These are phyloP conservation scores for Nymphaea colorata DNA, from an alignment of 164 flowering plant species.

Conservation along the genomic window DNA sequence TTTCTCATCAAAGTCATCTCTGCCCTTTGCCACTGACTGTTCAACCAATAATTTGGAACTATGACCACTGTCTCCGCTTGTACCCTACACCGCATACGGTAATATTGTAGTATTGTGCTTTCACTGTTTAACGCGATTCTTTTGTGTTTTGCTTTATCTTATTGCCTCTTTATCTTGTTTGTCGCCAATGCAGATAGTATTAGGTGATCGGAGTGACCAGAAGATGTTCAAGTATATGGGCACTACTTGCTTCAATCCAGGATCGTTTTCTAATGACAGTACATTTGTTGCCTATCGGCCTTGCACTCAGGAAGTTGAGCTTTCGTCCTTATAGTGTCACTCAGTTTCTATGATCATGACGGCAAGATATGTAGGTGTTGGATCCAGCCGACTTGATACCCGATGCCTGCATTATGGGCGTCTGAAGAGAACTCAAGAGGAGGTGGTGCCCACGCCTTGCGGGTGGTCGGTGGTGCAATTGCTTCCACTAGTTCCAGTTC, in stretches of 20 bases:
- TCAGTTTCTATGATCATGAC: neutral
- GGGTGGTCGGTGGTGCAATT: neutral
- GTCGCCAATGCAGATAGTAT: conserved; percentile 52
- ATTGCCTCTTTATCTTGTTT: neutral
- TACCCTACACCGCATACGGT: conserved; percentile 97
- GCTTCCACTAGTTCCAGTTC: neutral
- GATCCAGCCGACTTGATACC: neutral
- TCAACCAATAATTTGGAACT: conserved; percentile 92
- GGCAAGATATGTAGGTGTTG: neutral
- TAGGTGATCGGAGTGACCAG: conserved; percentile 88
- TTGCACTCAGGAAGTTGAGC: conserved; percentile 76
- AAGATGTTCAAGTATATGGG: conserved; percentile 74
- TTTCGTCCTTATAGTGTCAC: conserved; percentile 43
- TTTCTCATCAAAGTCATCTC: conserved; percentile 90
- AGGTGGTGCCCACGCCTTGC: neutral
- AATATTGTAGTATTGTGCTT: conserved; percentile 4
- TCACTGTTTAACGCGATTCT: neutral
- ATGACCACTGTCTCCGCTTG: conserved; percentile 74
- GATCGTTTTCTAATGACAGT: conserved; percentile 74
- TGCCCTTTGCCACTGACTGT: conserved; percentile 91
- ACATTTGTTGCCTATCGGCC: conserved; percentile 89
- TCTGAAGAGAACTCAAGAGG: neutral
- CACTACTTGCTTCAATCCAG: conserved; percentile 88
- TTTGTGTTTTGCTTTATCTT: neutral
- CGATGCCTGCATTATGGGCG: neutral